Evolutionary conservation across 305 asterid genomes (phyloP).

Genomic region (Solanum hybrid): DNA sequence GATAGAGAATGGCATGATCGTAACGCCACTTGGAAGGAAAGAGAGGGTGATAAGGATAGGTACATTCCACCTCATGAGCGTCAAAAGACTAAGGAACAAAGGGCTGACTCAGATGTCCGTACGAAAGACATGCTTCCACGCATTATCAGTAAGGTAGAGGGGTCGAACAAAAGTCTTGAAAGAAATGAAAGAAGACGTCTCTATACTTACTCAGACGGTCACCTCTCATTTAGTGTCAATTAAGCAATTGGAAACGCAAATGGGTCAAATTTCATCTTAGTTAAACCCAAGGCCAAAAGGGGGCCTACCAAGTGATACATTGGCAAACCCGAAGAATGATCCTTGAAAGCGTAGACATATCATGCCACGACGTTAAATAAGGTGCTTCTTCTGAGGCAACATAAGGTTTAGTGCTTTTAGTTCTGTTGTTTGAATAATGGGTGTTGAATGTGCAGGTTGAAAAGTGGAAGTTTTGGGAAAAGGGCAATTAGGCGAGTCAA

Average conservation of each 20-base stretch:
- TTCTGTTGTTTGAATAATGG: too few species aligned
- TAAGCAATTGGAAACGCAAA: background rate
- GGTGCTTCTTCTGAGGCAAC: too few species aligned
- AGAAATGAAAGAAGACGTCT: background rate
- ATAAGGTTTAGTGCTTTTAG: too few species aligned
- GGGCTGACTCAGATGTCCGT: background rate
- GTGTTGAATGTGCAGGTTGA: too few species aligned
- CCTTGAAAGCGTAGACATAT: background rate
- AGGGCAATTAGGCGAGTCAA: too few species aligned
- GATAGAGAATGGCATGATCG: background rate
- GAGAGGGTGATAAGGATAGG: background rate
- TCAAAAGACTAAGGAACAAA: background rate
- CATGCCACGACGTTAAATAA: too few species aligned
- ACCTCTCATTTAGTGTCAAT: background rate
- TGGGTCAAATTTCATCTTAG: background rate
- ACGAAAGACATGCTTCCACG: background rate
- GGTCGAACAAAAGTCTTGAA: background rate
- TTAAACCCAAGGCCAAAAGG: background rate
- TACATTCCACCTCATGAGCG: background rate
- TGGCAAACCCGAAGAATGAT: background rate
- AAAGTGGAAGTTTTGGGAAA: too few species aligned
- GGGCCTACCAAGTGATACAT: background rate
- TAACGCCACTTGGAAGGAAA: background rate
- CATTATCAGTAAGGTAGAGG: background rate
- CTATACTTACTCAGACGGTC: background rate